A percentile compares a stretch with the other conserved stretches of the same genome.
phyloP scores from a whole-genome alignment of 371 early-diverging fungal genomes.

The Mucor velutinosus region DNA sequence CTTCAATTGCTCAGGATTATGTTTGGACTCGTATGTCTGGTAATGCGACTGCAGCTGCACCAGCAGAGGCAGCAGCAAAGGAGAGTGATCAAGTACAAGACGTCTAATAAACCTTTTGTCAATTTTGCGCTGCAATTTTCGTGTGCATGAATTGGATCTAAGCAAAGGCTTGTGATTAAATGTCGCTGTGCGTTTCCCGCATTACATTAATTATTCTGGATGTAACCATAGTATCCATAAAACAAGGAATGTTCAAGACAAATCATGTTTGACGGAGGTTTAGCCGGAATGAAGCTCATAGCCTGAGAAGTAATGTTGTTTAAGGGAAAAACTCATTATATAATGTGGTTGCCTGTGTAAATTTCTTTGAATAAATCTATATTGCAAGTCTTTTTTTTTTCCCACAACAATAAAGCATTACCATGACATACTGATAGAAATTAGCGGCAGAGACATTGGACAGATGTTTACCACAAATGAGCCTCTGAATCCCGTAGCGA shows the following conservation, averaged over 20 bases:
- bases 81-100: conserved; percentile 10
- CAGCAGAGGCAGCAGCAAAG: background rate
- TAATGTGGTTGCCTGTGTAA: background rate
- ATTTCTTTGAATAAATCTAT: background rate
- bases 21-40: conserved; percentile 71
- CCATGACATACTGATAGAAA: background rate
- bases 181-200: too few relatives aligned
- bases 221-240: too few relatives aligned
- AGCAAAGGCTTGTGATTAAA: too few relatives aligned
- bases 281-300: background rate
- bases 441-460: background rate
- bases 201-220: too few relatives aligned
- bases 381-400: background rate
- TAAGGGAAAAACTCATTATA: background rate
- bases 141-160: too few relatives aligned
- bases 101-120: background rate
- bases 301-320: background rate
- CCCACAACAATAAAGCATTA: background rate
- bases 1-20: conserved; percentile 67
- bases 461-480: background rate
- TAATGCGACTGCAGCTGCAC: background rate
- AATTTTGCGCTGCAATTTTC: background rate
- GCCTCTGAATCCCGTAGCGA: background rate
- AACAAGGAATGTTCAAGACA: too few relatives aligned
- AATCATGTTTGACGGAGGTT: background rate